Evolutionary conservation across 352 stramenopile species (phyloP), one percentile per base, ranked within the genome.

Genomic region (Phytophthora idaei): DNA sequence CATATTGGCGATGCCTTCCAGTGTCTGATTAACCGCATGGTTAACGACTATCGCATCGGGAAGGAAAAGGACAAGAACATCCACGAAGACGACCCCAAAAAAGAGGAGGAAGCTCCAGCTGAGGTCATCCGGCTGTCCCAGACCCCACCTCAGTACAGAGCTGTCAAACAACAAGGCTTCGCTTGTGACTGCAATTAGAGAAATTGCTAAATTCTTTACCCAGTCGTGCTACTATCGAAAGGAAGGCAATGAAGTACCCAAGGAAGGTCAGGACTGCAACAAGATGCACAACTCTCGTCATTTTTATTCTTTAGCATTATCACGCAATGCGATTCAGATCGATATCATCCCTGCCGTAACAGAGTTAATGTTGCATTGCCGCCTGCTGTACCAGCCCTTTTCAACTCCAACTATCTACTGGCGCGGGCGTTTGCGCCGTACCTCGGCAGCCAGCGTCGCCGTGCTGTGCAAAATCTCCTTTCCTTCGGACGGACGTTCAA

Each of bases 381-480:
- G 21, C 21, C 21, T 21, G 21, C 21, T 21, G 21, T 21, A 21
- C 21, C 21, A 21, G 21, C 21, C 21, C 21, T 21, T 21, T 21
- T 21, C 21, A 21, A 46, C 29, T 4, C 7, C 4, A 51, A 7
- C 2, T 29, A 12, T 39, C n/a, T 59, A 92, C 51, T 67, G 81
- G 3, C 82, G 81, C 3, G 85, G 83, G 37, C 85, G 85, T 69
- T 93, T 93, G 62, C 85, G 83, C 37, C 85, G 84, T 62, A 92
- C 83, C 57, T 95, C 87, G 7, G 85, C 87, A 28, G 85, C 85
- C 21, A 95, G 62, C 6, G 85, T 95, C 9, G 86, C 87, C 31
- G 86, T 95, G 49, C 85, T 92, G 69, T 92, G 82, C 21, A 92
- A 64, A 44, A 95, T 92, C 57, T 95, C 87, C 45, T 95, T 95